phyloP scores from a whole-genome alignment of 345 rosid species.

The Salix udensis region DNA sequence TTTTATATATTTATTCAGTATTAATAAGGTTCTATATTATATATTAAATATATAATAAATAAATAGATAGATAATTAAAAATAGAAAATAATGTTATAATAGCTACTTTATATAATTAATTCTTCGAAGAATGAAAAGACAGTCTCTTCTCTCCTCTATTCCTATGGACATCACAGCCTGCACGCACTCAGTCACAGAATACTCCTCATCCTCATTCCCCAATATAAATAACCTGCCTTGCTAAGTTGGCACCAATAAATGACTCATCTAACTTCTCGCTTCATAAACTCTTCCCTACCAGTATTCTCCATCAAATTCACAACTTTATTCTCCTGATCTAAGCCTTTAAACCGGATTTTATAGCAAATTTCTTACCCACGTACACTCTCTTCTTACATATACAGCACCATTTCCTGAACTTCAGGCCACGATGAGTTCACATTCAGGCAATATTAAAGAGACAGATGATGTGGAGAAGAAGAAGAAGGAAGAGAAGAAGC shows the following conservation, averaged over 20 bases:
- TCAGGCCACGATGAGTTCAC: conserved; percentile 7
- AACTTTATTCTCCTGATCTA: background rate
- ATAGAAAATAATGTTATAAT: no score
- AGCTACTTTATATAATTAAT: background rate
- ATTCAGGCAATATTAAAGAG: conserved; percentile 20
- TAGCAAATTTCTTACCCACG: background rate
- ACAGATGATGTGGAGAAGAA: conserved; percentile 19
- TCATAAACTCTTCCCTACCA: background rate
- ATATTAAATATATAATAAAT: no score
- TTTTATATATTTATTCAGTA: no score
- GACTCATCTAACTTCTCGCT: background rate
- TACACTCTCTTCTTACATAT: background rate
- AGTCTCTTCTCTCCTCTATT: background rate
- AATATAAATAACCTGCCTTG: background rate
- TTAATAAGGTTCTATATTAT: no score
- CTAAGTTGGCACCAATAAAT: background rate
- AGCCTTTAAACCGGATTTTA: background rate
- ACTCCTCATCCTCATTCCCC: background rate
- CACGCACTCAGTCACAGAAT: background rate
- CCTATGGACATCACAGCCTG: background rate
- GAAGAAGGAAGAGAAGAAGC: conserved; percentile 20
- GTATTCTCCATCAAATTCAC: background rate
- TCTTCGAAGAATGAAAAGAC: background rate
- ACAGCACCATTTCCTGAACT: background rate
- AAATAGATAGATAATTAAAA: no score